Evolutionary conservation across 129 eudicot species (phyloP).

Genomic region (Lactuca sativa): DNA sequence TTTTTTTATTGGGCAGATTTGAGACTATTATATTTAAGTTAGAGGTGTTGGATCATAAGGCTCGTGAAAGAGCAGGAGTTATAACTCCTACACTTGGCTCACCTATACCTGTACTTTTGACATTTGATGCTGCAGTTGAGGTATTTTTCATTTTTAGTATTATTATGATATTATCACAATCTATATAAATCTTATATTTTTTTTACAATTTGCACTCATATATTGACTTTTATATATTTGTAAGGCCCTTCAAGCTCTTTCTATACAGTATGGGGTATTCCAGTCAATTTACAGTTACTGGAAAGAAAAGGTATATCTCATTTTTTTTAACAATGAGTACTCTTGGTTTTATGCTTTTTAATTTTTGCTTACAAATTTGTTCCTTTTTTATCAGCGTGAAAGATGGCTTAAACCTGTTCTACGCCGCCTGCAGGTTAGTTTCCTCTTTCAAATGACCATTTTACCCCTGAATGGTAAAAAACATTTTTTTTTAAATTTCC

Average conservation of each 20-base stretch:
- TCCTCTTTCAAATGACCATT: neutral
- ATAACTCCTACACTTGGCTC: slow-evolving; percentile 83
- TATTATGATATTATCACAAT: neutral
- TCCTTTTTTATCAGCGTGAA: slow-evolving; percentile 59
- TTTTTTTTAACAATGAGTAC: neutral
- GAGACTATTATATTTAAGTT: slow-evolving; percentile 72
- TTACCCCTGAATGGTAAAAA: neutral
- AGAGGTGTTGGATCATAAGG: slow-evolving; percentile 92
- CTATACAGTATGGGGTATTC: slow-evolving; percentile 75
- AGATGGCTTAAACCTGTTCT: slow-evolving; percentile 82
- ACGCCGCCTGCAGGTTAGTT: slow-evolving; percentile 88
- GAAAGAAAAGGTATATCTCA: slow-evolving; percentile 75
- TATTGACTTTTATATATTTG: slow-evolving; percentile 15
- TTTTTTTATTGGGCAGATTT: slow-evolving; percentile 49
- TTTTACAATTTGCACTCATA: neutral
- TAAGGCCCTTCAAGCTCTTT: slow-evolving; percentile 84
- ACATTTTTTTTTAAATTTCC: neutral
- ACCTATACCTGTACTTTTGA: slow-evolving; percentile 74
- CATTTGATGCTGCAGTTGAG: slow-evolving; percentile 94
- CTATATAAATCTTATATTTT: neutral
- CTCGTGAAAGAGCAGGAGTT: slow-evolving; percentile 95
- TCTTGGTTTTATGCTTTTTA: neutral
- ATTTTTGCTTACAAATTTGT: slow-evolving; percentile 15
- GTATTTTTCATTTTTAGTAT: slow-evolving; percentile 23
- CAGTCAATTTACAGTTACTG: slow-evolving; percentile 78